Evolutionary conservation across 345 rosid genomes (phyloP).

Genomic region (Populus ilicifolia): DNA sequence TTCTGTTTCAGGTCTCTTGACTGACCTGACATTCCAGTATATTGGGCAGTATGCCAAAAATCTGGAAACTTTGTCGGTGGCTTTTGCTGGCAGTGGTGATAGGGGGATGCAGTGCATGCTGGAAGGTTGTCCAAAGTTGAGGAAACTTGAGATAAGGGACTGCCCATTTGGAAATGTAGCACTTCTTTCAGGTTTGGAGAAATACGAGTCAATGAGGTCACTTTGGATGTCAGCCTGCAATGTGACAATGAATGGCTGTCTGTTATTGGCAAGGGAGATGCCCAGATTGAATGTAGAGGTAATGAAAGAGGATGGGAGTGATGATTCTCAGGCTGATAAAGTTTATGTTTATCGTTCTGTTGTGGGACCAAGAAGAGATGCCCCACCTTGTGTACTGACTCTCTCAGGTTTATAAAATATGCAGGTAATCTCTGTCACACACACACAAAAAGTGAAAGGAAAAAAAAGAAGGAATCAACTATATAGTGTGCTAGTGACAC

Average conservation of each 20-base stretch:
- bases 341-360: constrained; percentile 61
- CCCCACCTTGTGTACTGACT: constrained; percentile 59
- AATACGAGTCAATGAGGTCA: constrained; percentile 73
- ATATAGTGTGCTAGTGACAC: no score
- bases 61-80: constrained; percentile 66
- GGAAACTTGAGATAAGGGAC: constrained; percentile 69
- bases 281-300: no score
- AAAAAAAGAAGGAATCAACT: no score
- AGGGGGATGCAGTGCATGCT: constrained; percentile 64
- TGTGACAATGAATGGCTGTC: constrained; percentile 59
- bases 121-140: constrained; percentile 55
- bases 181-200: no score
- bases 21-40: constrained; percentile 58
- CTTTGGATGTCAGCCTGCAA: constrained; percentile 80
- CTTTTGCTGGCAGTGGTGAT: constrained; percentile 72
- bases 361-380: constrained; percentile 66
- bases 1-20: constrained; percentile 60
- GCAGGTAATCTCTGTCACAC: no score
- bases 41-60: constrained; percentile 66
- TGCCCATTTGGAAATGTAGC: no score
- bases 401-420: constrained; percentile 30
- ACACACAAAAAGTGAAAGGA: no score
- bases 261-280: constrained; percentile 48
- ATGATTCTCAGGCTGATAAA: constrained; percentile 46
- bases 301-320: constrained; percentile 59